These are phyloP conservation scores for Monilinia fructigena DNA, from an alignment of 2,329 filamentous ascomycete species.

Conservation along the genomic window DNA sequence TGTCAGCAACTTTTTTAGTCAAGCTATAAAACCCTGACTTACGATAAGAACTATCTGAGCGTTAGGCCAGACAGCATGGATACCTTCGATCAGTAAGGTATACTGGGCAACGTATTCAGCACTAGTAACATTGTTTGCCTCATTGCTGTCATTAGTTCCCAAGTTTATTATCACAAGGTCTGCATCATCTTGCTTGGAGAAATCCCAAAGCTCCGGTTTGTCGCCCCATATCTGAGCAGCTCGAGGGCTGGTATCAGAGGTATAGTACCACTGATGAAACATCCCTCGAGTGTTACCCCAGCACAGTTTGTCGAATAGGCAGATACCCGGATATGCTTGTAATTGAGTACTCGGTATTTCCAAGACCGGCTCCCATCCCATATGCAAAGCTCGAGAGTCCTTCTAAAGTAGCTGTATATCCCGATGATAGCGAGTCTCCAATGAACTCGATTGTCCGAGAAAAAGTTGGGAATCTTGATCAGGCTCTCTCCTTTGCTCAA, in stretches of 20 bases:
- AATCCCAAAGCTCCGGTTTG: slow-evolving; percentile 48
- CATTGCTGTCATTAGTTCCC: slow-evolving; percentile 49
- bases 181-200: slow-evolving; percentile 44
- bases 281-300: slow-evolving; percentile 53
- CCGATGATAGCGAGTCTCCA: slow-evolving; percentile 51
- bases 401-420: slow-evolving; percentile 59
- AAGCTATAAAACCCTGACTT: slow-evolving; percentile 46
- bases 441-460: slow-evolving; percentile 46
- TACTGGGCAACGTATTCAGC: slow-evolving; percentile 45
- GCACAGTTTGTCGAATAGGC: slow-evolving; percentile 54
- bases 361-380: slow-evolving; percentile 55
- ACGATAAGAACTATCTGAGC: slow-evolving; percentile 47
- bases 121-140: slow-evolving; percentile 44
- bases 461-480: slow-evolving; percentile 44
- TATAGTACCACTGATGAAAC: slow-evolving; percentile 57
- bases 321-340: slow-evolving; percentile 59
- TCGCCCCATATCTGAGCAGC: slow-evolving; percentile 38
- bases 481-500: slow-evolving; percentile 47
- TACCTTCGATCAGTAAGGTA: slow-evolving; percentile 47
- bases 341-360: slow-evolving; percentile 57
- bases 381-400: slow-evolving; percentile 56
- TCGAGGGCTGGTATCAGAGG: slow-evolving; percentile 49
- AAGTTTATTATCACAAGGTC: slow-evolving; percentile 50
- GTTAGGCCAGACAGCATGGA: slow-evolving; percentile 49
- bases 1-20: slow-evolving; percentile 20